These are phyloP conservation scores for Phalaenopsis aphrodite DNA, from an alignment of 106 monocot genomes.

Conservation along the genomic window DNA sequence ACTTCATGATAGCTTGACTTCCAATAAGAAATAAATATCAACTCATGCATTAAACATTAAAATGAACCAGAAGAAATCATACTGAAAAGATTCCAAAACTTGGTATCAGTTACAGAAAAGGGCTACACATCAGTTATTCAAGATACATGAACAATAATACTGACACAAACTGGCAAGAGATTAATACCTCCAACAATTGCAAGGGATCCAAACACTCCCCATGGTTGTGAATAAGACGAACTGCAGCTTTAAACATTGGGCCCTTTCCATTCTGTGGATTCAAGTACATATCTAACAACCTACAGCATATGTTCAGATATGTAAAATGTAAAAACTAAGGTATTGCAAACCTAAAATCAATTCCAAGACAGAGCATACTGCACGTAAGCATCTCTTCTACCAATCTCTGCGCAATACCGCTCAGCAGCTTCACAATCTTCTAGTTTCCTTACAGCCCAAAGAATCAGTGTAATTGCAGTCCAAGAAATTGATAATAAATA, in stretches of 20 bases:
- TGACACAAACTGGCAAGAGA: neutral
- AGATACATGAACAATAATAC: neutral
- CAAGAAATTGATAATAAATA: constrained; percentile 4
- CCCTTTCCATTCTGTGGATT: constrained; percentile 84
- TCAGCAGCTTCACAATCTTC: constrained; percentile 97
- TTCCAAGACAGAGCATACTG: constrained; percentile 44
- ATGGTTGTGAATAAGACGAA: constrained; percentile 93
- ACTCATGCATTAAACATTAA: neutral
- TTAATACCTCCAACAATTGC: constrained; percentile 81
- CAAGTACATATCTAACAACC: constrained; percentile 90
- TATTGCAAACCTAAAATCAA: neutral
- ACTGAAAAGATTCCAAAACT: neutral
- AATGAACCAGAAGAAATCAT: neutral
- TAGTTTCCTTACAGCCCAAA: constrained; percentile 58
- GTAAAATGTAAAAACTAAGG: neutral
- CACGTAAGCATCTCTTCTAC: constrained; percentile 92
- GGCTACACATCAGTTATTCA: neutral
- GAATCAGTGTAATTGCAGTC: neutral
- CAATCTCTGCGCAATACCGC: constrained; percentile 96
- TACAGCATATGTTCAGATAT: constrained; percentile 10
- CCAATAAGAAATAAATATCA: neutral
- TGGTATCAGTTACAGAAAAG: neutral
- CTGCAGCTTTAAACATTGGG: constrained; percentile 90
- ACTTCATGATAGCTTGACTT: neutral
- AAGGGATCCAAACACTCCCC: constrained; percentile 88